Percentiles rank a stretch among this genome's conserved stretches.
phyloP scores from a whole-genome alignment of 208 protist genomes.

The Leishmania lainsoni region DNA sequence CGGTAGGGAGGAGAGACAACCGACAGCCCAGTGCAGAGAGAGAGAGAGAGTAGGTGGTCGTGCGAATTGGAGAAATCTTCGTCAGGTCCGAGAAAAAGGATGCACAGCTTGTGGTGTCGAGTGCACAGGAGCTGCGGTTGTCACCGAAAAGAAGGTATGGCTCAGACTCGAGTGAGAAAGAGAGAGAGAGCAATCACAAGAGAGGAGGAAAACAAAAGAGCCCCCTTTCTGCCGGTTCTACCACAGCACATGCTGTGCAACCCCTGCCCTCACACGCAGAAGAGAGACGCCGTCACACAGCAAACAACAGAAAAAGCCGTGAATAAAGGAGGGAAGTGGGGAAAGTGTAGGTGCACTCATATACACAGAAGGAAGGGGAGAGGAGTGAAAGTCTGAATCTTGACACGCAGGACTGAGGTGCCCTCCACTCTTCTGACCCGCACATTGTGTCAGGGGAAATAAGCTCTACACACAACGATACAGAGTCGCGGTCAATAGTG shows the following conservation, averaged over 20 bases:
- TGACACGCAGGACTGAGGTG: not conserved
- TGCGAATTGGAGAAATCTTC: not conserved
- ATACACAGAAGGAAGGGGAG: not conserved
- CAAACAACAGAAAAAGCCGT: not conserved
- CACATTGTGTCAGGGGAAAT: not conserved
- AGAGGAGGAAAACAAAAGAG: not conserved
- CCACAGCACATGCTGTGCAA: not conserved
- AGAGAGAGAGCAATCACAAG: not conserved
- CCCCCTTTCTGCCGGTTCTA: not conserved
- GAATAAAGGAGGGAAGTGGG: not conserved
- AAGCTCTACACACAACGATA: not conserved
- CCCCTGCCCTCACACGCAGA: not conserved
- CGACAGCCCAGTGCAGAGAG: not conserved
- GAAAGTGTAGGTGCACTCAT: not conserved
- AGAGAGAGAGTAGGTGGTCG: not conserved
- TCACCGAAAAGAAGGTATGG: not conserved
- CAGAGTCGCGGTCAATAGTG: not conserved
- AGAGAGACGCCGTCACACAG: not conserved
- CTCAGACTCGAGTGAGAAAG: not conserved
- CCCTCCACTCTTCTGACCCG: not conserved
- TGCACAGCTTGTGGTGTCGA: not conserved
- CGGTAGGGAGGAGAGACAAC: not conserved
- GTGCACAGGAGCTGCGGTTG: not conserved
- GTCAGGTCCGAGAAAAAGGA: not conserved
- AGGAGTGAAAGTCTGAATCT: not conserved